Evolutionary conservation across 139 green algal genomes (phyloP), one percentile per base, ranked within the genome.

Genomic region (Chlamydomonas sp.): DNA sequence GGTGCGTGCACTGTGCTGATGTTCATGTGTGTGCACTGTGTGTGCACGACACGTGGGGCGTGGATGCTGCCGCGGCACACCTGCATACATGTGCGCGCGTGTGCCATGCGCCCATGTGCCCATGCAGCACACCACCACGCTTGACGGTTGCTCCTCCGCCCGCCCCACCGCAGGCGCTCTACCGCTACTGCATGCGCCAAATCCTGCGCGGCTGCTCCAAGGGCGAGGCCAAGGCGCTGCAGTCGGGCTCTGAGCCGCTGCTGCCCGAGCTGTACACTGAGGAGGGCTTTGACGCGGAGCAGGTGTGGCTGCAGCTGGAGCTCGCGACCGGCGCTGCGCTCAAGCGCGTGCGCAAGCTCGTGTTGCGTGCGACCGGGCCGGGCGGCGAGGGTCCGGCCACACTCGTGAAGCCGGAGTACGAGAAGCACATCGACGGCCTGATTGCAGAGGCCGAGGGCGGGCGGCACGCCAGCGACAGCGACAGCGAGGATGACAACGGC

Each of bases 241-340:
- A 66, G 33, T 26, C n/a, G 10, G 59, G 59, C 31, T 8, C 59
- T 26, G 31, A 66, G 59, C 59, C 59, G 5, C 30, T 77, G 58
- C 66, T 75, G 30, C 65, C 71, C 4, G 71, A 82, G 67, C 77
- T 87, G 43, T 69, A 78, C 69, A 76, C 73, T 3, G 77, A 71
- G 31, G 70, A 72, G 2, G 61, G 54, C 3, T 87, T 87, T 76
- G 77, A 87, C 54, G 68, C 70, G 3, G 81, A 87, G 75, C 81
- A 87, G 48, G 74, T 83, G 26, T 83, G 72, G 63, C 48, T 83
- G 37, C 73, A 87, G 58, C 35, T 76, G 30, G 72, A 79, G 35
- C 13, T 62, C 20, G 77, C 77, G 2, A 73, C 58, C 0, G 48
- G 67, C 33, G 35, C 64, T 0, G 65, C 71, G 2, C 58, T 87